Conservation (phyloP, 176 grass and related monocot species). For the Triticum turgidum region DNA sequence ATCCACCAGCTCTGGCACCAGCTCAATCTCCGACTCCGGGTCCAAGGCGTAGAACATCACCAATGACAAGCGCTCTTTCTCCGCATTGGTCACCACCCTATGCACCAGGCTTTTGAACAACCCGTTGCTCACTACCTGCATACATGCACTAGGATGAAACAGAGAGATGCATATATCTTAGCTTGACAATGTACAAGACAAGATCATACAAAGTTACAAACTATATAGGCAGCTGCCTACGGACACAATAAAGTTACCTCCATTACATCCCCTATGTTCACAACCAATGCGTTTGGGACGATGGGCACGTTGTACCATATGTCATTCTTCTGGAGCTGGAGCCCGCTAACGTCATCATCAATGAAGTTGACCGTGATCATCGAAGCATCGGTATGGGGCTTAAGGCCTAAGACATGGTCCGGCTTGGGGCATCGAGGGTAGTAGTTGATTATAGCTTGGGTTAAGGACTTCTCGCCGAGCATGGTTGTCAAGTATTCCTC, state of each 20-base stretch:
- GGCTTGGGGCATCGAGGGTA: conserved; percentile 47
- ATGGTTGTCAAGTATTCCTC: conserved; percentile 23
- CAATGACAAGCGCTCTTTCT: background rate
- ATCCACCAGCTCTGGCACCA: background rate
- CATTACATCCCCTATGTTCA: conserved; percentile 47
- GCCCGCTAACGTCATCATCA: conserved; percentile 40
- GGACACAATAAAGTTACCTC: conserved; percentile 23
- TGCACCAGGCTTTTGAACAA: conserved; percentile 45
- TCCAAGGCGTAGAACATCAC: background rate
- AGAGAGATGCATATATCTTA: background rate
- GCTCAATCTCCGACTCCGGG: background rate
- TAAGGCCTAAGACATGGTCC: conserved; percentile 44
- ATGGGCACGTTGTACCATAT: conserved; percentile 45
- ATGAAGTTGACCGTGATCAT: conserved; percentile 39
- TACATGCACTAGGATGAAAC: background rate
- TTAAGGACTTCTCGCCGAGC: conserved; percentile 19
- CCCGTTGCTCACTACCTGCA: conserved; percentile 46
- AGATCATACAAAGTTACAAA: background rate
- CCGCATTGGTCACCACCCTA: conserved; percentile 34
- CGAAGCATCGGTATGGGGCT: conserved; percentile 45
- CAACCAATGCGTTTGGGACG: conserved; percentile 32
- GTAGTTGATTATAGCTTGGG: conserved; percentile 39
- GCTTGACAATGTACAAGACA: background rate
- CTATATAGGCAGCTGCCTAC: background rate
- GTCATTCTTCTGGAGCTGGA: conserved; percentile 33